Conservation (phyloP, 2,329 filamentous ascomycete species). For the Chrysoporthe cubensis region DNA sequence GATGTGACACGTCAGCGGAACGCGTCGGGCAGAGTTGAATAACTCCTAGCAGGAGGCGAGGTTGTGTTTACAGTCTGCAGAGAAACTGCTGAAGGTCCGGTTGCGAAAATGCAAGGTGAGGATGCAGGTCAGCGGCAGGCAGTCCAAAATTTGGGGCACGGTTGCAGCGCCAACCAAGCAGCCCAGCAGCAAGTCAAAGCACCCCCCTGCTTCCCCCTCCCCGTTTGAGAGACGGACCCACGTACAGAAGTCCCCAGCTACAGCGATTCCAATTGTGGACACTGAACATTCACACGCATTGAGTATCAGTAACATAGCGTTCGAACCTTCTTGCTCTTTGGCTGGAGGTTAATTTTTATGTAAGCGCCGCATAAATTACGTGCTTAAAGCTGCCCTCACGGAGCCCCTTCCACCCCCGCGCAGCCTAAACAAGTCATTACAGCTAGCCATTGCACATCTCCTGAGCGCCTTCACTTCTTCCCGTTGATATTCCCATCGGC, state of each 20-base stretch:
- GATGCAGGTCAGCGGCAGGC: constrained; percentile 20
- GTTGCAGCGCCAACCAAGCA: neutral
- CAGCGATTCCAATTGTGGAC: too few relatives aligned
- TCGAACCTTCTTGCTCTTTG: too few relatives aligned
- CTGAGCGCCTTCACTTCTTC: constrained; percentile 22
- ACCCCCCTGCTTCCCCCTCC: too few relatives aligned
- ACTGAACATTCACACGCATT: too few relatives aligned
- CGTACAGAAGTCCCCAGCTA: neutral
- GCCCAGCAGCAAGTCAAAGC: too few relatives aligned
- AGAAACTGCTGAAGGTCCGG: constrained; percentile 10
- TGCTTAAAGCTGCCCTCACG: too few relatives aligned
- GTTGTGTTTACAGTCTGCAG: constrained; percentile 26
- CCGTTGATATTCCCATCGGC: constrained; percentile 36
- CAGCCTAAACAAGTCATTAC: too few relatives aligned
- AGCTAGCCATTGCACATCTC: neutral
- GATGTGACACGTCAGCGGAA: constrained; percentile 27
- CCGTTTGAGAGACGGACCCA: neutral
- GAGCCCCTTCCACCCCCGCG: too few relatives aligned
- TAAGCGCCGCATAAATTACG: too few relatives aligned
- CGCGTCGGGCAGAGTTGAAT: constrained; percentile 22
- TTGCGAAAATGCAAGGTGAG: constrained; percentile 14
- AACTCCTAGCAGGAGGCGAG: constrained; percentile 18
- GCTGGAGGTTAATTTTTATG: too few relatives aligned
- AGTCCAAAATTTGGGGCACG: constrained; percentile 9
- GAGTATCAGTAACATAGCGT: too few relatives aligned